phyloP scores from a whole-genome alignment of 768 basidiomycete species.

The Pulveroboletus sp. region DNA sequence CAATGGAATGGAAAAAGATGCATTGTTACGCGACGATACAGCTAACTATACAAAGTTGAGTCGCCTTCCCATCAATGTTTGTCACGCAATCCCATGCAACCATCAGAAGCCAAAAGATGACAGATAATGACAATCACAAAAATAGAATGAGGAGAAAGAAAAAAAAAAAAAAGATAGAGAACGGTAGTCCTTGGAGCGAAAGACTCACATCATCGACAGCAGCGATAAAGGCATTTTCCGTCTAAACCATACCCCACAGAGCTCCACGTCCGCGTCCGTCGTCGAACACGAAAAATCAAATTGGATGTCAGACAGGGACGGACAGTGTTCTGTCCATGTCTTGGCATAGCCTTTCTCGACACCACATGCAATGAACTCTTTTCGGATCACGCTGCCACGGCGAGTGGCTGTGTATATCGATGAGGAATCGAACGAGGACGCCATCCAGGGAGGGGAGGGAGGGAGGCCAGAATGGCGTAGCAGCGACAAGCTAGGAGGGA shows the following conservation, averaged over 20 bases:
- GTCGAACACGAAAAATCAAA: constrained; percentile 28
- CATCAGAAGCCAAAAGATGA: neutral
- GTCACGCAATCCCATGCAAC: neutral
- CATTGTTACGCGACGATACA: too few relatives aligned
- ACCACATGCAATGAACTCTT: constrained; percentile 27
- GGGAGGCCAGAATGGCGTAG: neutral
- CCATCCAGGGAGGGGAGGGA: constrained; percentile 7
- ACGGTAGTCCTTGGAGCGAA: neutral
- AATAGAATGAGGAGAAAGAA: too few relatives aligned
- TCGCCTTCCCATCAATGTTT: neutral
- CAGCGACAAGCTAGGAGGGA: neutral
- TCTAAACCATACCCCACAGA: constrained; percentile 31
- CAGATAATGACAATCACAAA: neutral
- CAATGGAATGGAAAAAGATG: too few relatives aligned
- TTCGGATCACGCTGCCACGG: constrained; percentile 1
- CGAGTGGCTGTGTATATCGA: neutral
- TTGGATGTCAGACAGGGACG: constrained; percentile 25
- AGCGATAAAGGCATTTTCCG: constrained; percentile 14
- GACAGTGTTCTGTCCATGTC: constrained; percentile 27
- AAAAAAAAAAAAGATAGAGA: neutral
- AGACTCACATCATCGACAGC: neutral
- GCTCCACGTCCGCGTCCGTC: constrained; percentile 23
- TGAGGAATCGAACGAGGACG: neutral
- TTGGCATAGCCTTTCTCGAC: constrained; percentile 25
- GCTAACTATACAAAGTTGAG: neutral